Base-by-base conservation (phyloP, 306 rosid genomes). In the Cotoneaster glaucophyllus region DNA sequence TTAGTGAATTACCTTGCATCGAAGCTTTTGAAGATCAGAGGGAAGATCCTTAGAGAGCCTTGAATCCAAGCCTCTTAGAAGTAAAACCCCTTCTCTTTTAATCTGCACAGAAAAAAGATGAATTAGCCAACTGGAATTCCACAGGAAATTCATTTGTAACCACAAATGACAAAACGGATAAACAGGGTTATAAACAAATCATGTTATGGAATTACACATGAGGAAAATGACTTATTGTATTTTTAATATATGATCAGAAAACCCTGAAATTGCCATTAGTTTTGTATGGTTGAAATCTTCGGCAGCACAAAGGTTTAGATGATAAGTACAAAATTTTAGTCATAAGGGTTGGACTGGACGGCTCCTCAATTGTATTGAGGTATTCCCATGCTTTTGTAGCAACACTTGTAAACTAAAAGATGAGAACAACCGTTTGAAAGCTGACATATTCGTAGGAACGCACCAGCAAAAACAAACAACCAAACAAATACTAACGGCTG, bases 1-100 rank as follows among this genome's bases (percentile, higher is more conserved):
- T 5, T 21, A 3, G 31, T 37, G 17, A 44, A 53, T 66, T 88
- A 95, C 97, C 97, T 95, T 95, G 96, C 98, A 95, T 56, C 97
- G 77, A 74, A 95, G 99, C 80, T 90, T 95, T 81, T 95, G 99
- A 74, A 95, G 99, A 88, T 95, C 98, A 78, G 97, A 82, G 76
- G 99, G 97, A 85, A 95, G 96, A 81, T 92, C 98, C 86, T 92
- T 95, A 0, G 99, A 80, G 21, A 95, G 88, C 82, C 97, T 89
- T 3, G 99, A 92, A 80, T 95, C 99, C 84, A 92, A 86, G 76
- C 99, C 87, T 11, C 99, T 94, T 52, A 95, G 80, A 31, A 95
- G 93, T 80, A 95, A 75, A 65, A 95, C 99, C 58, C 97, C 99
- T 80, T 92, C 99, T 82, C 92, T 92, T 72, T 86, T 92, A 65